phyloP scores from a whole-genome alignment of 352 stramenopile species.

The Phytophthora pinifolia region DNA sequence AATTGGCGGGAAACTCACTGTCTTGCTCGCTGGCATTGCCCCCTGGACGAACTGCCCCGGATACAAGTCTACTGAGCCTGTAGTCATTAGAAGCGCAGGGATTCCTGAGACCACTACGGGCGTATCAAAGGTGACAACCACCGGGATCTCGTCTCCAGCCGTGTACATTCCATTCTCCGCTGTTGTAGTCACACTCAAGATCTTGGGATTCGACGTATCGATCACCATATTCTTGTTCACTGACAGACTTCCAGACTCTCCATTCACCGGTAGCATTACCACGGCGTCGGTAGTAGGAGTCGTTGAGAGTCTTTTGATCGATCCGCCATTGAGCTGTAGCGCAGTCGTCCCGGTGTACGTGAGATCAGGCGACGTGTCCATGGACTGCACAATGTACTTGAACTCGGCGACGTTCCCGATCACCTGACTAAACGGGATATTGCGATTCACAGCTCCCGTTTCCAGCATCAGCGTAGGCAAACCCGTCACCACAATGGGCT shows the following conservation, averaged over 20 bases:
- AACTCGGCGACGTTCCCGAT: conserved; percentile 63
- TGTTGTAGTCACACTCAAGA: conserved; percentile 40
- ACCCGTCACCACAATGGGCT: conserved; percentile 57
- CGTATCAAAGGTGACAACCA: conserved; percentile 55
- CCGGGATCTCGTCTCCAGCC: conserved; percentile 57
- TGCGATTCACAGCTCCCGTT: conserved; percentile 63
- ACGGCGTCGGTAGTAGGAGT: conserved; percentile 49
- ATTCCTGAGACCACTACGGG: conserved; percentile 58
- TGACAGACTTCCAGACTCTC: conserved; percentile 57
- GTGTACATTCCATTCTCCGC: conserved; percentile 51
- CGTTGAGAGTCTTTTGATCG: conserved; percentile 55
- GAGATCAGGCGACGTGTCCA: conserved; percentile 69
- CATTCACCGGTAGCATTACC: conserved; percentile 53
- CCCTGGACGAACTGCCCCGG: conserved; percentile 48
- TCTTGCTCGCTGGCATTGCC: conserved; percentile 34
- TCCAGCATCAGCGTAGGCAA: conserved; percentile 64
- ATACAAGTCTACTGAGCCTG: conserved; percentile 56
- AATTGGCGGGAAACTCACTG: conserved; percentile 51
- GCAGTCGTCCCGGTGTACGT: conserved; percentile 51
- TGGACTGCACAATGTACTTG: conserved; percentile 68
- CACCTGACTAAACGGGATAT: conserved; percentile 53
- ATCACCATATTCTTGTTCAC: conserved; percentile 77
- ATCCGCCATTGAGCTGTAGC: conserved; percentile 57
- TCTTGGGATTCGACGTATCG: conserved; percentile 54
- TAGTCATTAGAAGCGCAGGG: conserved; percentile 47